Base-by-base conservation (phyloP, 768 basidiomycete species). In the Coprinopsis sp. region DNA sequence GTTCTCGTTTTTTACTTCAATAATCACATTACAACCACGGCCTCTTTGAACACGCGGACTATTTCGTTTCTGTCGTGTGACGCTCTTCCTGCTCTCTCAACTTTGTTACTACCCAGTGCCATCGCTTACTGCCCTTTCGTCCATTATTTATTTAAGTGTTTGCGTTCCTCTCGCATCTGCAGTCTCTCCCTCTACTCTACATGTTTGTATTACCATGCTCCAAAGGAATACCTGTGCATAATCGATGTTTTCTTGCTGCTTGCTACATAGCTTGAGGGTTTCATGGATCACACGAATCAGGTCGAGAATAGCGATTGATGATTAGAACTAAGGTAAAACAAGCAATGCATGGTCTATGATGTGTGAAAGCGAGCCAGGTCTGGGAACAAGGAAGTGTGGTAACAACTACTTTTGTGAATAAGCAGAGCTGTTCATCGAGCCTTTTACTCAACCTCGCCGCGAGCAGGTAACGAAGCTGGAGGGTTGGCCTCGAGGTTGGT, bases 91-190 rank as follows among this genome's bases (percentile, higher is more conserved):
- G 11, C 7, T 33, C 19, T 44, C 34, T 16, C n/a, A 25, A n/a
- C 19, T 28, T 36, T 27, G 23, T 28, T 36, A 33, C 31, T 44
- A 5, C 34, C 19, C 37, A 23, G 23, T 37, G 22, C n/a, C n/a
- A n/a, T n/a, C 27, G 25, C 25, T 44, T 34, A 44, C 31, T 42
- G 30, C 40, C n/a, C n/a, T n/a, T 39, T 16, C 27, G 24, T 30
- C 25, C 24, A 28, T 19, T 28, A 29, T 27, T 19, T 28, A 29
- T 27, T 30, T 8, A 19, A 10, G 18, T 23, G 18, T 18, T 30
- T 16, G 40, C 24, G 16, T 4, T 21, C 30, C 24, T 42, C n/a
- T 44, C 49, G 36, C 40, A 43, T 42, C 51, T 46, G 37, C 46
- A 45, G 41, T 44, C 24, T 33, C 27, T 46, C 42, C 14, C 24